Evolutionary conservation across 768 basidiomycete genomes (phyloP), one percentile per base, ranked within the genome.

Genomic region (Scleroderma bovista): DNA sequence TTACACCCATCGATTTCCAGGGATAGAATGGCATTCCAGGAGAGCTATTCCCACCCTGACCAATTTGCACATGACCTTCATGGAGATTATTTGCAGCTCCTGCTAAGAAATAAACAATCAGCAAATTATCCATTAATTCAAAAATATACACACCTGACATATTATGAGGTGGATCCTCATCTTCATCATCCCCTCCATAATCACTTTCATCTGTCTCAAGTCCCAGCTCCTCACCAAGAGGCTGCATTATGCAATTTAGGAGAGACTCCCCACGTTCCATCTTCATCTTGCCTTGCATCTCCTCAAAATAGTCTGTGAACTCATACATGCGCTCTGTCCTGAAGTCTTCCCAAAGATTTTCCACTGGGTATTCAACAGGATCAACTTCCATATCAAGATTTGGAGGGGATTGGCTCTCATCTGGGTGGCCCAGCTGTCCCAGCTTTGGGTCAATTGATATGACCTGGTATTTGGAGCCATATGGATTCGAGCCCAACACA

Each of bases 261-360:
- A 55, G 6, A 0, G 23, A 11, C 50, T 59, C 43, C 2, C 50
- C 51, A 0, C 23, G 31, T 3, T 52, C 37, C 1, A 51, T 39
- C n/a, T n/a, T n/a, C n/a, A n/a, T n/a, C 17, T 6, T 50, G 4
- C 4, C 16, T 13, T 57, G 40, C 1, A 58, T 53, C 41, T 51
- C 52, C 0, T 50, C 50, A 12, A 56, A 58, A 47, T 53, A 58
- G 42, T 58, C 47, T 46, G 15, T 58, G 46, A 29, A 29, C 26
- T 29, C 26, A 29, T 29, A 29, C 26, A 29, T 29, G 9, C 9
- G 26, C 26, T 29, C 9, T 29, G 26, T 29, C 26, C 26, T 29
- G 16, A 56, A 56, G 1, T 48, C 48, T 0, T 56, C 44, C 49
- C 55, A 56, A 17, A 48, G 49, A 1, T 53, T 36, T 36, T 36